A percentile compares a stretch with the other conserved stretches of the same genome.
phyloP scores from a whole-genome alignment of 1,284 basidiomycete species.

The Kalmanozyma brasiliensis region DNA sequence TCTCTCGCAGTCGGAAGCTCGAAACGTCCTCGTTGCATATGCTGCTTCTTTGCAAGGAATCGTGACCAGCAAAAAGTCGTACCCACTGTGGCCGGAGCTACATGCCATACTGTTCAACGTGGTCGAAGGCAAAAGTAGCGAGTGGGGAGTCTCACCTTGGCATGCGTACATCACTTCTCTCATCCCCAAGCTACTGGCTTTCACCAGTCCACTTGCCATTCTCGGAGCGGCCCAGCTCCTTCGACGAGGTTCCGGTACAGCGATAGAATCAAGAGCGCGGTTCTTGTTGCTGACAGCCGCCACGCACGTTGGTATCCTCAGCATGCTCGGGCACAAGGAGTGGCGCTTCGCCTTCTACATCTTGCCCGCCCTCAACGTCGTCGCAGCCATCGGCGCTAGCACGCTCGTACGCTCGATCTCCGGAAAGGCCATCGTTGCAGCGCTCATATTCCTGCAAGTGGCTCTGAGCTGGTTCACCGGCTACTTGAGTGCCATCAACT shows the following conservation, averaged over 20 bases:
- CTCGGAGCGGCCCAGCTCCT: constrained; percentile 70
- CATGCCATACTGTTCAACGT: constrained; percentile 86
- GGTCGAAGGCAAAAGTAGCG: constrained; percentile 81
- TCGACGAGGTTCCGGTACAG: neutral
- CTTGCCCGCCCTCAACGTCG: constrained; percentile 82
- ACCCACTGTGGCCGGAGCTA: constrained; percentile 84
- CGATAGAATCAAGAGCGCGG: constrained; percentile 7
- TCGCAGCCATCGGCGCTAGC: constrained; percentile 76
- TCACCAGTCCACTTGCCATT: constrained; percentile 74
- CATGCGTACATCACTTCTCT: constrained; percentile 77
- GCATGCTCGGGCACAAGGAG: constrained; percentile 78
- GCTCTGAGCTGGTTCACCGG: constrained; percentile 68
- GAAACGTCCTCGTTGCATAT: neutral
- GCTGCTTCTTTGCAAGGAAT: neutral
- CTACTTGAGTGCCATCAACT: constrained; percentile 78
- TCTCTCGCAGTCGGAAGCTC: constrained; percentile 4
- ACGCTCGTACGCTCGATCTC: constrained; percentile 69
- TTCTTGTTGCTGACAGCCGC: constrained; percentile 66
- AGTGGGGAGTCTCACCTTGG: constrained; percentile 88
- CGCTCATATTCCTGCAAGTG: constrained; percentile 22
- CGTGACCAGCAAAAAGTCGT: neutral
- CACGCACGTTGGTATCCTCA: constrained; percentile 77
- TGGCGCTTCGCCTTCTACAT: constrained; percentile 94
- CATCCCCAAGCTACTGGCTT: constrained; percentile 82
- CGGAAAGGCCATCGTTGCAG: constrained; percentile 3